Conservation (phyloP, 495 filamentous ascomycete species). For the Recurvomyces mirabilis region DNA sequence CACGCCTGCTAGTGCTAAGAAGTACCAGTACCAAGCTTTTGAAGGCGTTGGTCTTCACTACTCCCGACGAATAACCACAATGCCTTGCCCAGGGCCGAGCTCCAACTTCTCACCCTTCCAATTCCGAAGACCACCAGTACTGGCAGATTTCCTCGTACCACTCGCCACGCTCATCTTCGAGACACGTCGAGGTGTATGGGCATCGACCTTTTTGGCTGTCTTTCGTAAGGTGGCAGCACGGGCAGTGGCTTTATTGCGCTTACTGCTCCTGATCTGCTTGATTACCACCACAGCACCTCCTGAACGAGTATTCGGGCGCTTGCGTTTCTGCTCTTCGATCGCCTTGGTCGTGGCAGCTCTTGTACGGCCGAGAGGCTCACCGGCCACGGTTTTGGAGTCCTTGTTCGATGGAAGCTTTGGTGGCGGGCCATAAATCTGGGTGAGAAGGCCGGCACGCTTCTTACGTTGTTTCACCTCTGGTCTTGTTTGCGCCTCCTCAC, state of each 20-base stretch:
- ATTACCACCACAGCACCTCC: background rate
- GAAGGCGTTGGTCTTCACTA: too few species aligned
- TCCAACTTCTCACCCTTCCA: conserved; percentile 4
- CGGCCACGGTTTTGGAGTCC: too few species aligned
- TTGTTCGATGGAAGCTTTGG: too few species aligned
- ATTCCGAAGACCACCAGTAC: background rate
- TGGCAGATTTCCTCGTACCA: background rate
- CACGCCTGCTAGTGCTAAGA: too few species aligned
- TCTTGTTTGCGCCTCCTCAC: background rate
- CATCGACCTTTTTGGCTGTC: conserved; percentile 1
- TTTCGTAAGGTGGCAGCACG: conserved; percentile 2
- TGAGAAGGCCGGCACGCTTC: background rate
- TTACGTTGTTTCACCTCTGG: background rate
- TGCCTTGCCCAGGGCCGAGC: too few species aligned
- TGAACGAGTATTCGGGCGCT: background rate
- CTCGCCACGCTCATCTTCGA: background rate
- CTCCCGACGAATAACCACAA: background rate
- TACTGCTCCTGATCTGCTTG: background rate
- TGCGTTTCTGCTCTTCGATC: background rate
- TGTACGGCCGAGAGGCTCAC: background rate
- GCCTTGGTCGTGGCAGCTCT: conserved; percentile 1
- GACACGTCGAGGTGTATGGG: background rate
- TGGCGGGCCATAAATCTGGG: background rate
- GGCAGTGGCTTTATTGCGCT: background rate
- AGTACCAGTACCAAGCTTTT: too few species aligned